Base-by-base conservation (phyloP, 768 basidiomycete genomes). In the Hygrocybe punicea region DNA sequence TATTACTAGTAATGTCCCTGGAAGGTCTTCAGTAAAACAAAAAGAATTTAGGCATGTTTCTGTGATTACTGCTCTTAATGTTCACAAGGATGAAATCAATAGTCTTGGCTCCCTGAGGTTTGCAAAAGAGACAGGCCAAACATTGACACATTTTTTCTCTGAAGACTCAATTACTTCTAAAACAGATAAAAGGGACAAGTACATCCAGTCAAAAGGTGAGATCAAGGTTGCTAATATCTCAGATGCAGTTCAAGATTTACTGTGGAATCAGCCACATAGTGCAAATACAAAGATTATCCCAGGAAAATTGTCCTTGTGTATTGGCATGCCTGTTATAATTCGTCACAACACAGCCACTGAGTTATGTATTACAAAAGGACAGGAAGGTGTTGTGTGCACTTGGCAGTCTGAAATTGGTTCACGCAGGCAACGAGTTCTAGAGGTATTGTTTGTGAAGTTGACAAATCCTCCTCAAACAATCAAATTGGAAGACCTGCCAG, bases 21-120 rank as follows among this genome's bases (percentile, higher is more conserved):
- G 55, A 10, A 50, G 47, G 23, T 57, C 61, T 1, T 51, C 23
- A 29, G 33, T 71, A n/a, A 36, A 47, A 25, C 51, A 55, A 17
- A 17, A 55, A n/a, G 6, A 33, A 16, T 78, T 75, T 51, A 29
- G 67, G 19, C 59, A 74, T 65, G 64, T 73, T 2, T 69, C 76
- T 3, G 65, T 78, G 11, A 79, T 80, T 25, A 76, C 73, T 2
- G 65, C 67, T 3, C 58, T 59, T 16, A 78, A 77, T 67, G 29
- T 62, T 10, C 65, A 73, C 23, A 71, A 73, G 56, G 77, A 78
- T 60, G 56, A 63, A 53, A 67, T 77, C 0, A 79, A 79, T 62
- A n/a, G 60, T 8, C 5, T 71, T 0, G 73, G 73, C 2, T 35
- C 53, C 16, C 8, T 51, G 13, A 56, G 68, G 13, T 79, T 75